phyloP scores from a whole-genome alignment of 139 green algal species.

The Zygnema circumcarinatum region DNA sequence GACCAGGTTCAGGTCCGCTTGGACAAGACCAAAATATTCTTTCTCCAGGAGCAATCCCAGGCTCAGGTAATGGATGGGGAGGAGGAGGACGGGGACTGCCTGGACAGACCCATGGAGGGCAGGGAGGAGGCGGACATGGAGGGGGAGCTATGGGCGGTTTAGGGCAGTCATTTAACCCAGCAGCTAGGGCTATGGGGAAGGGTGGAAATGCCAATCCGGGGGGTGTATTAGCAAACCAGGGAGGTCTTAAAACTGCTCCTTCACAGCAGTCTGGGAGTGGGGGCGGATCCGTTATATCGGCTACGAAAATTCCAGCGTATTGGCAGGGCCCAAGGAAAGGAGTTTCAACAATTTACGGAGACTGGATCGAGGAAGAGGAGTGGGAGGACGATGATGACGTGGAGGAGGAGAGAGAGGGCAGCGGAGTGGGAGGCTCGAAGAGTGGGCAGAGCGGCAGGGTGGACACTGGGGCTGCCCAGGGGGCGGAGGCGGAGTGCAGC shows the following conservation, averaged over 20 bases:
- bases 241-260: too few species aligned
- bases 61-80: background rate
- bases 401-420: slow-evolving; percentile 7
- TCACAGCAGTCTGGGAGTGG: too few species aligned
- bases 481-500: background rate
- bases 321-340: background rate
- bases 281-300: too few species aligned
- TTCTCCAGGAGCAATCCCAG: too few species aligned
- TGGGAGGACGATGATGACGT: background rate
- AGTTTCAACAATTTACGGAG: slow-evolving; percentile 15
- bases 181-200: too few species aligned
- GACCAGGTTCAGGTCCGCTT: too few species aligned
- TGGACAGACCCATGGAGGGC: background rate
- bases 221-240: too few species aligned
- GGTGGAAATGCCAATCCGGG: too few species aligned
- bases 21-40: too few species aligned
- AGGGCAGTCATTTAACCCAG: background rate
- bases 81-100: slow-evolving; percentile 7
- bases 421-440: background rate
- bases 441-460: background rate
- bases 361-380: slow-evolving; percentile 40
- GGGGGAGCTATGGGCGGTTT: background rate
- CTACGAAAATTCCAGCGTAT: too few species aligned
- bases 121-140: background rate
- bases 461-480: background rate